These are phyloP conservation scores for Fonsecaea erecta DNA, from an alignment of 2,329 filamentous ascomycete species.

Conservation along the genomic window DNA sequence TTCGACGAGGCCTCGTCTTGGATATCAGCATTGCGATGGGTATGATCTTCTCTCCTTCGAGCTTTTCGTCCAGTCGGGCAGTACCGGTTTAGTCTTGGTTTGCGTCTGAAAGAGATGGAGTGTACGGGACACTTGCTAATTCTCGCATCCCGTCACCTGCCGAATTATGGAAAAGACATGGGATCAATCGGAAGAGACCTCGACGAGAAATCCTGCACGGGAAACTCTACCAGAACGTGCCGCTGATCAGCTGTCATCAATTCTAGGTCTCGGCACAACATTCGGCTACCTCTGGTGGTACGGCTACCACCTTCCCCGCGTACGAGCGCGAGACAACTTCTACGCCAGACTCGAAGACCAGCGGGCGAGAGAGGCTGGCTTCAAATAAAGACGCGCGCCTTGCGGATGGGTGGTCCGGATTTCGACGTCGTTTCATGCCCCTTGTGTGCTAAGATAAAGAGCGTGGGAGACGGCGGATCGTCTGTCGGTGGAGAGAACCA, in stretches of 20 bases:
- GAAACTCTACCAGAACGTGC: neutral
- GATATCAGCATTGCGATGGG: conserved; percentile 69
- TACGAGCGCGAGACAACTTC: conserved; percentile 66
- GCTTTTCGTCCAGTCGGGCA: neutral
- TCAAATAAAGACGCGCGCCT: conserved; percentile 30
- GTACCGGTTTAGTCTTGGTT: neutral
- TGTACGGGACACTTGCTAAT: neutral
- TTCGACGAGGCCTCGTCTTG: conserved; percentile 68
- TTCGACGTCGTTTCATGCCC: neutral
- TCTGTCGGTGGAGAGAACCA: neutral
- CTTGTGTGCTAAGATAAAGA: neutral
- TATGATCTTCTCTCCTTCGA: conserved; percentile 46
- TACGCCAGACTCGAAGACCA: conserved; percentile 68
- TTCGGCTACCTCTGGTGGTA: conserved; percentile 72
- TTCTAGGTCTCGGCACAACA: conserved; percentile 63
- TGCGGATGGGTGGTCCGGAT: neutral
- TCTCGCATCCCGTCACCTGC: neutral
- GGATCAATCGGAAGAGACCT: too few relatives aligned
- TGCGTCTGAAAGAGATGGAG: neutral
- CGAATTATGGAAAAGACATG: neutral
- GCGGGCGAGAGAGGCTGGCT: conserved; percentile 50
- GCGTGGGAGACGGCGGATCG: neutral
- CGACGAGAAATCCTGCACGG: neutral
- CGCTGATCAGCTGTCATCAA: conserved; percentile 6
- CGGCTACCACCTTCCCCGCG: conserved; percentile 67